phyloP scores from a whole-genome alignment of 371 early-diverging fungal genomes.

The Furculomyces boomerangus region DNA sequence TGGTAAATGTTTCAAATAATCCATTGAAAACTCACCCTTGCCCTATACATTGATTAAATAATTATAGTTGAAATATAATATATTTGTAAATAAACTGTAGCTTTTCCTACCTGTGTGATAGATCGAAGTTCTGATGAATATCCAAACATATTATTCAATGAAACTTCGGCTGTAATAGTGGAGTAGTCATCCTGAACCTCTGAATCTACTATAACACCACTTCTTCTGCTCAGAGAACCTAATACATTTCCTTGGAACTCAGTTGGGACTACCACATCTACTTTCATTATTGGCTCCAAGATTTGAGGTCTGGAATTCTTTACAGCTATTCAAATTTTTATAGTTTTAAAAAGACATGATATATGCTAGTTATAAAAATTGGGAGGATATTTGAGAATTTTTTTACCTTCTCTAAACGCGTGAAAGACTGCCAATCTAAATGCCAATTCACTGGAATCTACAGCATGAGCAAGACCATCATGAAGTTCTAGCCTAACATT shows the following conservation, averaged over 20 bases:
- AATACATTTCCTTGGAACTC: slow-evolving; percentile 92
- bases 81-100: background rate
- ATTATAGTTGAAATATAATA: background rate
- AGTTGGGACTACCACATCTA: slow-evolving; percentile 69
- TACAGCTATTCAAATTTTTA: slow-evolving; percentile 38
- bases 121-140: slow-evolving; percentile 89
- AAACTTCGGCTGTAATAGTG: slow-evolving; percentile 63
- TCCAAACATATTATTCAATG: slow-evolving; percentile 95
- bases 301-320: slow-evolving; percentile 61
- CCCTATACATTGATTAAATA: slow-evolving; percentile 28
- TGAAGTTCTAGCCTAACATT: slow-evolving; percentile 76
- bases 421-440: slow-evolving; percentile 79
- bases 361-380: background rate
- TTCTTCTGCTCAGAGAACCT: slow-evolving; percentile 86
- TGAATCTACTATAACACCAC: slow-evolving; percentile 85
- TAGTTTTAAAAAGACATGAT: background rate
- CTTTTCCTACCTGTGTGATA: slow-evolving; percentile 42
- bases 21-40: slow-evolving; percentile 97
- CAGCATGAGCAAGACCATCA: slow-evolving; percentile 87
- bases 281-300: slow-evolving; percentile 94
- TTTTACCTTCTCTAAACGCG: slow-evolving; percentile 64
- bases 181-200: slow-evolving; percentile 90
- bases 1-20: slow-evolving; percentile 76
- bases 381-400: background rate
- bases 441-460: slow-evolving; percentile 93